These are phyloP conservation scores for Oidium heveae DNA, from an alignment of 2,329 filamentous ascomycete genomes.

Conservation along the genomic window DNA sequence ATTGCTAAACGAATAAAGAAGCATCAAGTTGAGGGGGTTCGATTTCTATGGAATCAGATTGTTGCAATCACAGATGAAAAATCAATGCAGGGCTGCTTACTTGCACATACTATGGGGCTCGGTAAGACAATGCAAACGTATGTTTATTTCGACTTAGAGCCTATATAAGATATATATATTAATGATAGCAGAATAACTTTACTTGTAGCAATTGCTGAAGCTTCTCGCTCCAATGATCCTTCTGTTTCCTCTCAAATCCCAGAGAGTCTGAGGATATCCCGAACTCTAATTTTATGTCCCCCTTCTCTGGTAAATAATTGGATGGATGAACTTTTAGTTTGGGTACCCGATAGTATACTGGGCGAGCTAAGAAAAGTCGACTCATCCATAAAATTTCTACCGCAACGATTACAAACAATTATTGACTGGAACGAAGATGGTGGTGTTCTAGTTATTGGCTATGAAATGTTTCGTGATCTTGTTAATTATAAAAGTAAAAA, in stretches of 20 bases:
- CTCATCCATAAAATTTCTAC: constrained; percentile 11
- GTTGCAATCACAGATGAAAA: constrained; percentile 24
- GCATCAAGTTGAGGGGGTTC: constrained; percentile 60
- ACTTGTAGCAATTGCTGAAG: constrained; percentile 47
- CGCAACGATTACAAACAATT: constrained; percentile 22
- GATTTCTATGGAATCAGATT: constrained; percentile 74
- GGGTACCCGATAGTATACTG: constrained; percentile 32
- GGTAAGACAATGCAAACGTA: constrained; percentile 56
- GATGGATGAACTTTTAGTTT: constrained; percentile 48
- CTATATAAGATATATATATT: neutral
- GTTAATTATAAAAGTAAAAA: constrained; percentile 14
- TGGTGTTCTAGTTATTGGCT: constrained; percentile 56
- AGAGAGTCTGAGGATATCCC: constrained; percentile 29
- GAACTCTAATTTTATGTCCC: constrained; percentile 52
- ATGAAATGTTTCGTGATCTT: constrained; percentile 34
- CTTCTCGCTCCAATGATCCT: constrained; percentile 31
- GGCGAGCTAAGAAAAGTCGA: constrained; percentile 32
- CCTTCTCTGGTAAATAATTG: constrained; percentile 57
- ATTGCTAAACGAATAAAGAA: constrained; percentile 45
- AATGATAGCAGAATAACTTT: constrained; percentile 34
- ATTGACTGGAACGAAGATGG: constrained; percentile 34
- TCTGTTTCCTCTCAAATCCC: constrained; percentile 42
- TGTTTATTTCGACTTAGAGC: neutral
- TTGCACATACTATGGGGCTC: constrained; percentile 78
- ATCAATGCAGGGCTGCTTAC: constrained; percentile 45